phyloP scores from a whole-genome alignment of 306 rosid genomes.

The Corylus americana region DNA sequence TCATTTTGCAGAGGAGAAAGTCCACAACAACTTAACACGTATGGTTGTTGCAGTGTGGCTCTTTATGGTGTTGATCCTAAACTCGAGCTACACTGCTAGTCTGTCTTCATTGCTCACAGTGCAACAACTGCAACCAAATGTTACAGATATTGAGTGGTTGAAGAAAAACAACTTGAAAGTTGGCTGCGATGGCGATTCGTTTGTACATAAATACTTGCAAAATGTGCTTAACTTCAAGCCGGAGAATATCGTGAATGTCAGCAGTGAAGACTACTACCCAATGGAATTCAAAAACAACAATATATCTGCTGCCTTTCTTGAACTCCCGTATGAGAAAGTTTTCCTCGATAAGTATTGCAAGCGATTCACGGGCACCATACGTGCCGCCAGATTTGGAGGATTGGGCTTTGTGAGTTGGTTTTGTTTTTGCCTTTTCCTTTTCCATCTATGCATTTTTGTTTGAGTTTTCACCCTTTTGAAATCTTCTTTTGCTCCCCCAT shows the following conservation, averaged over 20 bases:
- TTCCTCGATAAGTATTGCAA: slow-evolving; percentile 52
- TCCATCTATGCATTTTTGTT: background rate
- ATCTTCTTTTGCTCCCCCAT: background rate
- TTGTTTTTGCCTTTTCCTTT: too few species aligned
- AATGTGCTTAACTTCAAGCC: slow-evolving; percentile 13
- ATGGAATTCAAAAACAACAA: slow-evolving; percentile 26
- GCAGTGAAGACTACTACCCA: slow-evolving; percentile 23
- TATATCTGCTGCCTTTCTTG: slow-evolving; percentile 71
- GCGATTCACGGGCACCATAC: slow-evolving; percentile 36
- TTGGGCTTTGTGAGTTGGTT: slow-evolving; percentile 61
- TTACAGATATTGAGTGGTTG: slow-evolving; percentile 44
- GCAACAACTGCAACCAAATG: slow-evolving; percentile 27
- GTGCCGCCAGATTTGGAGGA: slow-evolving; percentile 61
- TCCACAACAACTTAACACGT: slow-evolving; percentile 48
- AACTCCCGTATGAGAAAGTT: slow-evolving; percentile 62
- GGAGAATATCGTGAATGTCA: slow-evolving; percentile 16
- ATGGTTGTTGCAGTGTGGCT: slow-evolving; percentile 49
- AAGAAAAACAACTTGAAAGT: slow-evolving; percentile 31
- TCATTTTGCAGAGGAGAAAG: slow-evolving; percentile 43
- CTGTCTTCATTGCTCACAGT: slow-evolving; percentile 65
- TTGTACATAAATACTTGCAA: slow-evolving; percentile 31
- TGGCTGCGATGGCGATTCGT: slow-evolving; percentile 30
- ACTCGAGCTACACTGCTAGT: slow-evolving; percentile 70
- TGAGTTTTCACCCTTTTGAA: too few species aligned
- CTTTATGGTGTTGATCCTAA: slow-evolving; percentile 54